Conservation (phyloP, 2,329 filamentous ascomycete species). For the Ophiostoma triangulosporum region DNA sequence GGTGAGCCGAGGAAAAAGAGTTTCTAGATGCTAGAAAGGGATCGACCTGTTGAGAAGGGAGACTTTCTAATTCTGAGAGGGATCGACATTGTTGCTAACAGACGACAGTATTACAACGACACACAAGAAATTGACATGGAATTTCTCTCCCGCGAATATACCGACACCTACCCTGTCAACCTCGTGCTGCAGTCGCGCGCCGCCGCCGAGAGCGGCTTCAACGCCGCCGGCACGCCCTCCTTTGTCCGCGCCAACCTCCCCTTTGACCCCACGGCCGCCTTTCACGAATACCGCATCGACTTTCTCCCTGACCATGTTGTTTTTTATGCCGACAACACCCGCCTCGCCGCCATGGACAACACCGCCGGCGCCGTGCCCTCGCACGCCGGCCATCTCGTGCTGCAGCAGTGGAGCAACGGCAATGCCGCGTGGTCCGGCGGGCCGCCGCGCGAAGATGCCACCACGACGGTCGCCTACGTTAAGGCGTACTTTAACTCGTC, state of each 20-base stretch:
- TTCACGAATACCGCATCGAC: conserved; percentile 73
- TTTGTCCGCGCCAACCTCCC: conserved; percentile 45
- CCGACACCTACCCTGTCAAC: conserved; percentile 48
- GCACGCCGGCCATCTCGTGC: conserved; percentile 48
- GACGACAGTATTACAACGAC: conserved; percentile 56
- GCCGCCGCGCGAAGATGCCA: conserved; percentile 49
- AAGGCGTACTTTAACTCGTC: conserved; percentile 73
- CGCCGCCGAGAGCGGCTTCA: conserved; percentile 44
- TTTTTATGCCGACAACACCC: conserved; percentile 54
- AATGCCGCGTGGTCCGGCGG: conserved; percentile 58
- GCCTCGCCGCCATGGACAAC: conserved; percentile 42
- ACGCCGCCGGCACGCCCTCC: conserved; percentile 45
- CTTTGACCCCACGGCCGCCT: conserved; percentile 51
- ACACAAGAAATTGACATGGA: conserved; percentile 74
- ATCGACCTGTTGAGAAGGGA: too few relatives aligned
- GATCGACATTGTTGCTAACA: neutral
- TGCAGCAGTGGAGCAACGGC: conserved; percentile 71
- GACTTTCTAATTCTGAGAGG: neutral
- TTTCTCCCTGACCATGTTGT: conserved; percentile 48
- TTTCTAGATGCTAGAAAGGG: too few relatives aligned
- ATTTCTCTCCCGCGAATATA: conserved; percentile 56
- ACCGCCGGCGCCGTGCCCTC: conserved; percentile 42
- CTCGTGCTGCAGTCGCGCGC: conserved; percentile 59
- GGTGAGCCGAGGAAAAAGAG: conserved; percentile 32
- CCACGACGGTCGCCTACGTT: conserved; percentile 53